Evolutionary conservation across 495 filamentous ascomycete genomes (phyloP).

Genomic region (Aspergillus cristatus): DNA sequence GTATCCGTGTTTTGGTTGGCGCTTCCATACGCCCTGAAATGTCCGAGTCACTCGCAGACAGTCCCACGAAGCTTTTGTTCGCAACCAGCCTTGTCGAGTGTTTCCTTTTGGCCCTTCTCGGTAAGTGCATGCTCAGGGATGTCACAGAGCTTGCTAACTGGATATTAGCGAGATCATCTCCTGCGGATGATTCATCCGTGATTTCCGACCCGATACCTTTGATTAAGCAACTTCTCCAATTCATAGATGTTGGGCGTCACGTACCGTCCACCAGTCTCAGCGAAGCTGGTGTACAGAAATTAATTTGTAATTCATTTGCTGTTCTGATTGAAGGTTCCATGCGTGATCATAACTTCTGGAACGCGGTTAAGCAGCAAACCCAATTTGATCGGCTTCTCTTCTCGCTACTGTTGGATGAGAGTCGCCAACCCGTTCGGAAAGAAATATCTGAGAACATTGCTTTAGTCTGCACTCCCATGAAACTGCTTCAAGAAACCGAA

Average conservation of each 20-base stretch:
- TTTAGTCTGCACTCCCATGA: slow-evolving; percentile 21
- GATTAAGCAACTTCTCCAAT: slow-evolving; percentile 19
- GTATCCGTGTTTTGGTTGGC: slow-evolving; percentile 30
- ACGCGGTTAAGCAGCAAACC: slow-evolving; percentile 36
- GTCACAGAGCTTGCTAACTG: neutral
- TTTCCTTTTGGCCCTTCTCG: slow-evolving; percentile 21
- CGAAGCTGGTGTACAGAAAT: slow-evolving; percentile 18
- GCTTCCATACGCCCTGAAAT: slow-evolving; percentile 32
- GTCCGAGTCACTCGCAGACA: slow-evolving; percentile 9
- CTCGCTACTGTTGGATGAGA: slow-evolving; percentile 28
- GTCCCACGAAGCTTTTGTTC: slow-evolving; percentile 18
- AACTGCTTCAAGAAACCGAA: slow-evolving; percentile 13
- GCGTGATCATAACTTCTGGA: slow-evolving; percentile 51
- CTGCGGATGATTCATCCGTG: slow-evolving; percentile 5
- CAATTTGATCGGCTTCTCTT: slow-evolving; percentile 34
- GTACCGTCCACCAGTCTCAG: slow-evolving; percentile 1
- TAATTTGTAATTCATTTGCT: slow-evolving; percentile 48
- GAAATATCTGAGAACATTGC: slow-evolving; percentile 29
- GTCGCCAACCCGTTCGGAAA: slow-evolving; percentile 21
- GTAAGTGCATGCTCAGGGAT: slow-evolving; percentile 3
- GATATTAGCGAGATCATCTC: slow-evolving; percentile 9
- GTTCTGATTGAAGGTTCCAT: slow-evolving; percentile 57
- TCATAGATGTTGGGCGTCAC: slow-evolving; percentile 23
- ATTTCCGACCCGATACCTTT: slow-evolving; percentile 15
- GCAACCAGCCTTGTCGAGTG: slow-evolving; percentile 29